phyloP scores from a whole-genome alignment of 768 basidiomycete genomes.

The Suillus brevipes region DNA sequence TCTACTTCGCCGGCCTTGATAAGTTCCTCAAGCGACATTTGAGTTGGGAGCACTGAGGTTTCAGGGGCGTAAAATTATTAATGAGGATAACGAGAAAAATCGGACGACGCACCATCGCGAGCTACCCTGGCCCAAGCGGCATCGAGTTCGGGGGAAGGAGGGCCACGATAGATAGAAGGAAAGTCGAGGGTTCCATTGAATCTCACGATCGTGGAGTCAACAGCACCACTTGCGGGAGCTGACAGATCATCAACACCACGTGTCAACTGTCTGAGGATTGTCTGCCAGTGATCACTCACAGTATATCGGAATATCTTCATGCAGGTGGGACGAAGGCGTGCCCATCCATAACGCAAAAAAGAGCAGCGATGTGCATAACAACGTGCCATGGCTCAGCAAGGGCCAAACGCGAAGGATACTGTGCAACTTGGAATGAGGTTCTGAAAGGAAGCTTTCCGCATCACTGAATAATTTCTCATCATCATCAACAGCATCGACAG shows the following conservation, averaged over 20 bases:
- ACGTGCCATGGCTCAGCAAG: background rate
- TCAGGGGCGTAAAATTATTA: background rate
- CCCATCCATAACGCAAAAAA: conserved; percentile 14
- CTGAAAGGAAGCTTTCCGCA: background rate
- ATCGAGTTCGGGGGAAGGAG: conserved; percentile 14
- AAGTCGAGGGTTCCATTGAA: conserved; percentile 12
- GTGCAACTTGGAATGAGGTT: background rate
- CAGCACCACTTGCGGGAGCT: conserved; percentile 13
- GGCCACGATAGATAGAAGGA: conserved; percentile 13
- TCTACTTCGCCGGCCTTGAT: conserved; percentile 7
- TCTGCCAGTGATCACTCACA: background rate
- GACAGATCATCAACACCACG: background rate
- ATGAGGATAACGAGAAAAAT: background rate
- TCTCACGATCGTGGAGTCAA: conserved; percentile 9
- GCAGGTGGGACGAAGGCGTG: background rate
- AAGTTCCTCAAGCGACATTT: conserved; percentile 7
- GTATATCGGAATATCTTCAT: background rate
- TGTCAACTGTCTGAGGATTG: background rate
- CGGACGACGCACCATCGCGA: conserved; percentile 1
- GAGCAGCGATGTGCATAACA: background rate
- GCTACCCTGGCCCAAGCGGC: conserved; percentile 10
- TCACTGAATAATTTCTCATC: background rate
- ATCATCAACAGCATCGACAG: background rate
- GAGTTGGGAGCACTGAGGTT: background rate
- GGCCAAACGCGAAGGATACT: background rate